Conservation (phyloP, 257 asterid species). For the Osmanthus fragrans region DNA sequence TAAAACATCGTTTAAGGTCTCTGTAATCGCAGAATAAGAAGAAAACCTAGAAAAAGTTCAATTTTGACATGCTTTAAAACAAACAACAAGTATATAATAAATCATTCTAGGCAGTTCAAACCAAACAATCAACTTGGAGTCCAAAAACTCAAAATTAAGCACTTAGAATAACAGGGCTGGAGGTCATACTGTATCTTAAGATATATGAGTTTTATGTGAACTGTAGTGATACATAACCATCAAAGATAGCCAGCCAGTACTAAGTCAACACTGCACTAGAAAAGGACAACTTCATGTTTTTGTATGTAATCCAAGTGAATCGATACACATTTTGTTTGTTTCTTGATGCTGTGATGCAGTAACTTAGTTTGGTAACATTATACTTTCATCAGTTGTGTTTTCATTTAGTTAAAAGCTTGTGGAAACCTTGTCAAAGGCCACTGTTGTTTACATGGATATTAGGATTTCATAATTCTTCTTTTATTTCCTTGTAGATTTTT, state of each 20-base stretch:
- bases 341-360: not conserved
- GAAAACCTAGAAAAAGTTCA: not conserved
- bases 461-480: not conserved
- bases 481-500: not conserved
- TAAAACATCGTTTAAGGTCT: not conserved
- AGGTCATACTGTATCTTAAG: not conserved
- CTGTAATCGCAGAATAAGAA: not conserved
- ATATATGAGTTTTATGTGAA: not conserved
- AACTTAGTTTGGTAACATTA: not conserved
- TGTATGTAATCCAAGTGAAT: not conserved
- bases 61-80: not conserved
- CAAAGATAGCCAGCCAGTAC: not conserved
- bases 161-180: not conserved
- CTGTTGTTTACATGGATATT: not conserved
- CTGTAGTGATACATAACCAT: not conserved
- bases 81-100: not conserved
- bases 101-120: not conserved
- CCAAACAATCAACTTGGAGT: not conserved
- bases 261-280: not conserved
- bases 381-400: not conserved
- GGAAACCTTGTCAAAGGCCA: not conserved
- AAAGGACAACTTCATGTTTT: not conserved
- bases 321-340: not conserved
- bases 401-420: not conserved
- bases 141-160: slow-evolving; percentile 1